Evolutionary conservation across 805 yeast species (phyloP), one percentile per base, ranked within the genome.

Genomic region (Suhomyces kilbournensis): DNA sequence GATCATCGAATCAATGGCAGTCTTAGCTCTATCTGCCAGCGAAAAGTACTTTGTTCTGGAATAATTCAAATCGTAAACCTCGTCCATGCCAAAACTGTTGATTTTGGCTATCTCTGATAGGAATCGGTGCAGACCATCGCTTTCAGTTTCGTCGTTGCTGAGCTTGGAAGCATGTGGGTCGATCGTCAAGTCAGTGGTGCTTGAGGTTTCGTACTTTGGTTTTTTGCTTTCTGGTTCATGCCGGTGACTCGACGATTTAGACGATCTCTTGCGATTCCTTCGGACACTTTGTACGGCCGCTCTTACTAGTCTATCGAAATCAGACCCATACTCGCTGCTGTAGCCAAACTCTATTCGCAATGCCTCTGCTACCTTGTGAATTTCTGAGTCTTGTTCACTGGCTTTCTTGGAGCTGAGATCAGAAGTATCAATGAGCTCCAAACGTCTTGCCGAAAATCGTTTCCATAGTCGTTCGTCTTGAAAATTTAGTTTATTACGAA

Each of bases 241-340:
- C 26, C 50, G 43, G 22, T 54, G 52, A 39, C 52, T 39, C 48
- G 62, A 63, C 0, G 75, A 53, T 55, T 74, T 71, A 22, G 73
- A 62, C n/a, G 73, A 80, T 57, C 96, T 69, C 63, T 86, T 89
- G 54, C 96, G 78, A 67, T 93, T 93, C 58, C 99, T 76, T 56
- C 98, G 75, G 1, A 89, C 97, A 48, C 96, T 86, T 69, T 93
- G 99, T 25, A 93, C 86, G 1, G 97, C 98, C 8, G 97, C 96
- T 35, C 96, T 76, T 0, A 94, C 97, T 34, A 93, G 76, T 66
- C 86, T 88, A 67, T 91, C 96, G 65, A 93, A 93, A 58, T 94
- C 98, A 1, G 75, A 68, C 25, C 83, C 70, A 12, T 82, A 77
- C 5, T 77, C 78, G 2, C 69, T 70, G 2, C 86, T 80, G 65